Evolutionary conservation across 768 basidiomycete genomes (phyloP).

Genomic region (Tephrocybe rancida): DNA sequence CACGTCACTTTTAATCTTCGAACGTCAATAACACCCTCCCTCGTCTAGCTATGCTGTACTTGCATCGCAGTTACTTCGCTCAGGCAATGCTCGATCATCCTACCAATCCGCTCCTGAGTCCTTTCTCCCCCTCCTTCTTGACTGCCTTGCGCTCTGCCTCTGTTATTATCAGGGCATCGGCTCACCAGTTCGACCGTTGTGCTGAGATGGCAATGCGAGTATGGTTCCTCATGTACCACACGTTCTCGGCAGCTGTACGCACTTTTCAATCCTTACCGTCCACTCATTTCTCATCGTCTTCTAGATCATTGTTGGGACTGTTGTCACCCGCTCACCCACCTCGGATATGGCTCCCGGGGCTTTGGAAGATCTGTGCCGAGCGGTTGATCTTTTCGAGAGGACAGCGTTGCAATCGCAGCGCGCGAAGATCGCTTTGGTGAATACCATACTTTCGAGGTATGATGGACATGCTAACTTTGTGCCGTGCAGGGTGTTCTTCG

Average conservation of each 20-base stretch:
- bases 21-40: not conserved
- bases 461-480: not conserved
- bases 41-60: constrained; percentile 50
- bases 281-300: not conserved
- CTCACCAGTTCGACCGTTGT: constrained; percentile 49
- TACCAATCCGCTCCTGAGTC: constrained; percentile 53
- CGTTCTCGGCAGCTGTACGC: constrained; percentile 48
- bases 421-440: constrained; percentile 48
- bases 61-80: constrained; percentile 60
- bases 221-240: constrained; percentile 54
- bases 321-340: constrained; percentile 59
- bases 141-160: constrained; percentile 56
- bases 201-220: constrained; percentile 49
- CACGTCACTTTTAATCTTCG: not conserved
- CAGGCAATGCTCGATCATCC: constrained; percentile 59
- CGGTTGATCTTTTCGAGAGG: constrained; percentile 47
- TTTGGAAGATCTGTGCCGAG: constrained; percentile 47
- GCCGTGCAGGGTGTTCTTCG: constrained; percentile 40
- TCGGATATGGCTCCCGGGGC: constrained; percentile 53
- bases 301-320: constrained; percentile 59
- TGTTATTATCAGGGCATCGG: constrained; percentile 50
- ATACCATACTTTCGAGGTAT: constrained; percentile 7
- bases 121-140: constrained; percentile 58
- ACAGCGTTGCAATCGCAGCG: constrained; percentile 46
- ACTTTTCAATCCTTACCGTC: not conserved